phyloP scores from a whole-genome alignment of 805 yeast species.

The Teunomyces panamensis region DNA sequence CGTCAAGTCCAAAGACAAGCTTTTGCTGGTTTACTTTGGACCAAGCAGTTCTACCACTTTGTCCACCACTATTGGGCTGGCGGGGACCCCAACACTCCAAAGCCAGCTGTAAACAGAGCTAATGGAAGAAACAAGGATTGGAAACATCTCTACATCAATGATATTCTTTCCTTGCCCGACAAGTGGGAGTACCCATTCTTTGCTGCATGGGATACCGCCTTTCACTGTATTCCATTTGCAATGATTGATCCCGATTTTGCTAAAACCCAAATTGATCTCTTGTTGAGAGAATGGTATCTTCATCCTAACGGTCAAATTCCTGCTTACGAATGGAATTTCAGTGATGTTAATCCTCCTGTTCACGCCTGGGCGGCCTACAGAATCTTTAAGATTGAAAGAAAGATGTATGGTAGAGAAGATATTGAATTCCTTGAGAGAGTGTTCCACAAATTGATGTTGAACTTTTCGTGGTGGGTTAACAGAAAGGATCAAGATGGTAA shows the following conservation, averaged over 20 bases:
- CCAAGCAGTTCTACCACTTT: conserved; percentile 86
- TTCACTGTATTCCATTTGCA: conserved; percentile 89
- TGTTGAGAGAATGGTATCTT: conserved; percentile 95
- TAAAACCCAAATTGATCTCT: conserved; percentile 77
- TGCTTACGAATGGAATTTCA: conserved; percentile 94
- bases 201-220: conserved; percentile 96
- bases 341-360: conserved; percentile 96
- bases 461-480: conserved; percentile 98
- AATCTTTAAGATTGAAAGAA: conserved; percentile 82
- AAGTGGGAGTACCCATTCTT: conserved; percentile 96
- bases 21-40: conserved; percentile 90
- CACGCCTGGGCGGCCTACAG: conserved; percentile 95
- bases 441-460: conserved; percentile 82
- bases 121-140: conserved; percentile 86
- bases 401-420: conserved; percentile 79
- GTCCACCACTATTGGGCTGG: conserved; percentile 81
- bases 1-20: conserved; percentile 89
- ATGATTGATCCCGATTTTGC: conserved; percentile 94
- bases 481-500: conserved; percentile 83
- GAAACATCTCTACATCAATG: conserved; percentile 86
- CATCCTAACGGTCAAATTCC: conserved; percentile 98
- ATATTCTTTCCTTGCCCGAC: conserved; percentile 85
- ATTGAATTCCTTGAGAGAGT: conserved; percentile 83
- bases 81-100: conserved; percentile 75
- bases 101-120: conserved; percentile 78